A percentile compares a stretch with the other conserved stretches of the same genome.
Conservation (phyloP, 2,329 filamentous ascomycete species). For the Penicillium fuscoglaucum region DNA sequence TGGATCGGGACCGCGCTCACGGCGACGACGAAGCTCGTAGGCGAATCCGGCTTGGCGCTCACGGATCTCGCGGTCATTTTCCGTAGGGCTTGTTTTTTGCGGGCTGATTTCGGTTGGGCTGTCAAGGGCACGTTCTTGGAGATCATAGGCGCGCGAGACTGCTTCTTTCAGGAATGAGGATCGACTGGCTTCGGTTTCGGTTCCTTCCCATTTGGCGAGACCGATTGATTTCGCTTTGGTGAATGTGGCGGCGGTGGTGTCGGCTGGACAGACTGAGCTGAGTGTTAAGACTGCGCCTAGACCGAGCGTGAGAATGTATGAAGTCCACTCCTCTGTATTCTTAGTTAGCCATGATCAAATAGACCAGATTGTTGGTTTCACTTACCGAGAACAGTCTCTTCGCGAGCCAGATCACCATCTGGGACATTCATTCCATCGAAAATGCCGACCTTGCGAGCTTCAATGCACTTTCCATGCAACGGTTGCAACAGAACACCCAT, state of each 20-base stretch:
- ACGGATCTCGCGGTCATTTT: slow-evolving; percentile 21
- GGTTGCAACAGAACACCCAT: slow-evolving; percentile 57
- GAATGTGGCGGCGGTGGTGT: slow-evolving; percentile 49
- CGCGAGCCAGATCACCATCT: slow-evolving; percentile 40
- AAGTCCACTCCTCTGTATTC: slow-evolving; percentile 59
- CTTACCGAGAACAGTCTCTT: slow-evolving; percentile 56
- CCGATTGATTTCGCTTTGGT: slow-evolving; percentile 54
- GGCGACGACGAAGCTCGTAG: slow-evolving; percentile 34
- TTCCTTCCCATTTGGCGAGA: slow-evolving; percentile 58
- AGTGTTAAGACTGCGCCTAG: slow-evolving; percentile 57
- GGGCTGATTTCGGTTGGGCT: slow-evolving; percentile 2
- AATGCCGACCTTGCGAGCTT: slow-evolving; percentile 58
- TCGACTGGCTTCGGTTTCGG: slow-evolving; percentile 49
- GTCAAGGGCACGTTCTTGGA: slow-evolving; percentile 24
- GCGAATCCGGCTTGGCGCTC: slow-evolving; percentile 38
- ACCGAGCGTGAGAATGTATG: slow-evolving; percentile 60
- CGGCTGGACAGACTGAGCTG: slow-evolving; percentile 43
- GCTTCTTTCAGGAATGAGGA: slow-evolving; percentile 62
- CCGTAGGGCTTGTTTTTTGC: slow-evolving; percentile 15
- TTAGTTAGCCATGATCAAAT: slow-evolving; percentile 18
- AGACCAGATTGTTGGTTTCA: neutral
- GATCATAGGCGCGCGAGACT: slow-evolving; percentile 60
- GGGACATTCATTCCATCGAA: slow-evolving; percentile 57
- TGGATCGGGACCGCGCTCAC: slow-evolving; percentile 12
- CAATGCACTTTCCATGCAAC: slow-evolving; percentile 55